Conservation (phyloP, 2,329 filamentous ascomycete genomes). For the Ceratocystis colombiana region DNA sequence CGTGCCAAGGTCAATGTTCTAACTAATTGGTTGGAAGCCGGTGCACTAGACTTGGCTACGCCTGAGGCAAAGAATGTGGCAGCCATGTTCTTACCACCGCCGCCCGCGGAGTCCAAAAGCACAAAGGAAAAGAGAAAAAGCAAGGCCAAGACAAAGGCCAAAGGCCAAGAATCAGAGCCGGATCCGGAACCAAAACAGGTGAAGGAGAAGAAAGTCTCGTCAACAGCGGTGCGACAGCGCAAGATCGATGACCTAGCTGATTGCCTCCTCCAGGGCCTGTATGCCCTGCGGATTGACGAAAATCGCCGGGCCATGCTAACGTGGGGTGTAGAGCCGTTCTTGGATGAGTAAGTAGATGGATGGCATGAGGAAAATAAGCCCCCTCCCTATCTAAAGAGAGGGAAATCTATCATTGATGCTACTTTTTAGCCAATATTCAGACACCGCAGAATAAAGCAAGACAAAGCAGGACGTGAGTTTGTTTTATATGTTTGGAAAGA, state of each 20-base stretch:
- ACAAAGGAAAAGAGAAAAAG: not conserved
- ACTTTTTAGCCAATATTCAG: not conserved
- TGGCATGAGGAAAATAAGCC: too few species aligned
- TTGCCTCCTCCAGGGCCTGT: conserved; percentile 20
- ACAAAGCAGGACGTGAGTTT: not conserved
- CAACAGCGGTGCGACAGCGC: not conserved
- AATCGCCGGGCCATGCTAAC: conserved; percentile 14
- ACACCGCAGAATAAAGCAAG: not conserved
- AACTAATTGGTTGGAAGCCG: conserved; percentile 17
- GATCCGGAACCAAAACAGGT: not conserved
- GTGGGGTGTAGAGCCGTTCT: conserved; percentile 15
- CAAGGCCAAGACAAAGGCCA: not conserved
- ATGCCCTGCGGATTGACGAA: conserved; percentile 19
- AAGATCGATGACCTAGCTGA: conserved; percentile 22
- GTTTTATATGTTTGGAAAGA: not conserved
- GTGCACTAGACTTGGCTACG: conserved; percentile 10
- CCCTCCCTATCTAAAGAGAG: not conserved
- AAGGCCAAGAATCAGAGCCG: not conserved
- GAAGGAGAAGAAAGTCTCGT: not conserved
- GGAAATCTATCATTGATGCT: not conserved
- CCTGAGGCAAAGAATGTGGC: conserved; percentile 12
- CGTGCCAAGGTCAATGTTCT: conserved; percentile 17
- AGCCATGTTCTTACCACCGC: not conserved
- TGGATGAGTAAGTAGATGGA: not conserved
- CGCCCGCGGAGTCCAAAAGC: not conserved